phyloP scores from a whole-genome alignment of 345 rosid species.

The Populus euphratica region DNA sequence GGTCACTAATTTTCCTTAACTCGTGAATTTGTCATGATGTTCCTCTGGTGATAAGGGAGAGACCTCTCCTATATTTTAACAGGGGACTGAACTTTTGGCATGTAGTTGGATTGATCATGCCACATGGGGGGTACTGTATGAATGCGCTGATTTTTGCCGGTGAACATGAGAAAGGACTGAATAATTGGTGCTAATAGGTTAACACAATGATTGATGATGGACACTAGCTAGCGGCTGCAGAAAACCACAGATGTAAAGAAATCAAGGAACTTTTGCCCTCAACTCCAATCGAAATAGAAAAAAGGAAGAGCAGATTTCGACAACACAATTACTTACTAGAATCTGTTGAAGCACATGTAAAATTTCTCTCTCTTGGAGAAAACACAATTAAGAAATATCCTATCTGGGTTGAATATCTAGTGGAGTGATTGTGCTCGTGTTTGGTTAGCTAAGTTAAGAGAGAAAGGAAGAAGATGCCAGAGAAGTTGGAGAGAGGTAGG shows the following conservation, averaged over 20 bases:
- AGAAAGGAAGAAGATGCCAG: no score
- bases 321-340: not conserved
- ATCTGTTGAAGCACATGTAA: not conserved
- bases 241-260: not conserved
- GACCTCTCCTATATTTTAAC: not conserved
- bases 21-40: not conserved
- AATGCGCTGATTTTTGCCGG: not conserved
- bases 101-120: not conserved
- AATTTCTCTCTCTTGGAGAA: no score
- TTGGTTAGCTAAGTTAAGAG: no score
- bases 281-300: not conserved
- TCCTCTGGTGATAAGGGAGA: slow-evolving; percentile 1
- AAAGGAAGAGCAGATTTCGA: not conserved
- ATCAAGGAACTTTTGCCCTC: not conserved
- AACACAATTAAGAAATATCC: no score
- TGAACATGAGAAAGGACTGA: not conserved
- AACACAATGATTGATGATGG: not conserved
- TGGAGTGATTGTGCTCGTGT: no score
- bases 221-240: not conserved
- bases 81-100: not conserved
- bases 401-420: no score
- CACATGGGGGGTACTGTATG: slow-evolving; percentile 3
- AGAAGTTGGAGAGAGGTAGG: no score
- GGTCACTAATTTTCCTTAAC: not conserved
- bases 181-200: not conserved